These are phyloP conservation scores for Naganishia sp. DNA, from an alignment of 1,284 basidiomycete species.

Conservation along the genomic window DNA sequence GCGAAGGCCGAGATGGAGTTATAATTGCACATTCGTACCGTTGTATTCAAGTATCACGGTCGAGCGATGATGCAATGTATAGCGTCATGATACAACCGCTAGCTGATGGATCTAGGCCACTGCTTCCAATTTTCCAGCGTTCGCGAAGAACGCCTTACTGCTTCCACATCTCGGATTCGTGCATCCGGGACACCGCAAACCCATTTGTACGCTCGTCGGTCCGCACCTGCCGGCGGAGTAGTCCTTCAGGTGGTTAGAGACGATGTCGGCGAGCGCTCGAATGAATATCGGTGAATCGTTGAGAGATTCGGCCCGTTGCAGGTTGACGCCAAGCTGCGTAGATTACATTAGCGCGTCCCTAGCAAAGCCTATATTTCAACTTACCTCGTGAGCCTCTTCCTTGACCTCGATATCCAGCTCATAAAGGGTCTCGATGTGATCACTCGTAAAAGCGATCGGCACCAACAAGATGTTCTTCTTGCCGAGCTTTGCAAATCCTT, in stretches of 20 bases:
- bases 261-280: constrained; percentile 92
- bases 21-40: background rate
- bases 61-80: background rate
- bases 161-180: constrained; percentile 81
- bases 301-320: constrained; percentile 89
- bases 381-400: constrained; percentile 84
- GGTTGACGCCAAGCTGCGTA: constrained; percentile 79
- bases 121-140: constrained; percentile 52
- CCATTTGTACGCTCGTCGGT: constrained; percentile 76
- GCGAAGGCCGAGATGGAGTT: constrained; percentile 26
- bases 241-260: constrained; percentile 74
- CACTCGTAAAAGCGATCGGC: constrained; percentile 97
- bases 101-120: background rate
- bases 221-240: constrained; percentile 57
- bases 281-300: constrained; percentile 98
- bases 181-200: constrained; percentile 89
- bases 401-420: constrained; percentile 94
- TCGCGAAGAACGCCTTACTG: constrained; percentile 85
- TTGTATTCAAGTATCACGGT: constrained; percentile 3
- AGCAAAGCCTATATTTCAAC: constrained; percentile 38
- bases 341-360: background rate
- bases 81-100: background rate
- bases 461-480: constrained; percentile 85
- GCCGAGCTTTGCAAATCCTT: constrained; percentile 85
- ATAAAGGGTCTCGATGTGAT: constrained; percentile 98